Evolutionary conservation across 257 asterid species (phyloP).

Genomic region (Jasminum sambac): DNA sequence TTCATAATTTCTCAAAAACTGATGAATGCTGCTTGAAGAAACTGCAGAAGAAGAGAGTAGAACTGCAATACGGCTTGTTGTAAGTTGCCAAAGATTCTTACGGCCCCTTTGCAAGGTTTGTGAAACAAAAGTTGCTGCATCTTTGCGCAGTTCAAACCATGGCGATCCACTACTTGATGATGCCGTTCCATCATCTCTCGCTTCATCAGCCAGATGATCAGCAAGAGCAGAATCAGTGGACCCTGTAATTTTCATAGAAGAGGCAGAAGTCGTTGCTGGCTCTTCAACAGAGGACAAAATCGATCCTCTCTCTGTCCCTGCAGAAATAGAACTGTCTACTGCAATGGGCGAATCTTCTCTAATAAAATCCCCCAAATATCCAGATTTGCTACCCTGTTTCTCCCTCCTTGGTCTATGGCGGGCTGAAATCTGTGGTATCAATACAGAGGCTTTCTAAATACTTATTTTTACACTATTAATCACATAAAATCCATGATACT

Average conservation of each 20-base stretch:
- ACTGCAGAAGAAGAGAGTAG: conserved; percentile 91
- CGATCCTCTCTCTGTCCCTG: conserved; percentile 38
- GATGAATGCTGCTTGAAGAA: conserved; percentile 88
- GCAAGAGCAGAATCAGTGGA: conserved; percentile 34
- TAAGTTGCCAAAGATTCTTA: conserved; percentile 97
- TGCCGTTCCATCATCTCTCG: conserved; percentile 88
- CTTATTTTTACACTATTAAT: background rate
- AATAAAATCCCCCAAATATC: conserved; percentile 32
- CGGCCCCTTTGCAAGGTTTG: conserved; percentile 88
- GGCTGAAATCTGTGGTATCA: conserved; percentile 42
- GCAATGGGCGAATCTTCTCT: conserved; percentile 40
- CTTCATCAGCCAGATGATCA: conserved; percentile 50
- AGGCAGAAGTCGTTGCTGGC: conserved; percentile 41
- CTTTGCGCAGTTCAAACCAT: conserved; percentile 85
- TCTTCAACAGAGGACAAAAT: conserved; percentile 41
- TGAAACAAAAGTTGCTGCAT: conserved; percentile 75
- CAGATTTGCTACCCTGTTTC: conserved; percentile 28
- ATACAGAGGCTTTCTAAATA: conserved; percentile 18
- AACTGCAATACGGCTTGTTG: conserved; percentile 90
- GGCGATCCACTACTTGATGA: conserved; percentile 98
- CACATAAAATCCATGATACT: conserved; percentile 6
- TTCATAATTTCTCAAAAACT: conserved; percentile 90
- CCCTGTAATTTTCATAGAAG: conserved; percentile 40
- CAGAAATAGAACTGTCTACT: conserved; percentile 42
- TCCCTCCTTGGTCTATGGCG: conserved; percentile 33